Percentiles rank a stretch among this genome's conserved stretches.
Conservation (phyloP, 345 rosid species). For the Lepidium sativum region DNA sequence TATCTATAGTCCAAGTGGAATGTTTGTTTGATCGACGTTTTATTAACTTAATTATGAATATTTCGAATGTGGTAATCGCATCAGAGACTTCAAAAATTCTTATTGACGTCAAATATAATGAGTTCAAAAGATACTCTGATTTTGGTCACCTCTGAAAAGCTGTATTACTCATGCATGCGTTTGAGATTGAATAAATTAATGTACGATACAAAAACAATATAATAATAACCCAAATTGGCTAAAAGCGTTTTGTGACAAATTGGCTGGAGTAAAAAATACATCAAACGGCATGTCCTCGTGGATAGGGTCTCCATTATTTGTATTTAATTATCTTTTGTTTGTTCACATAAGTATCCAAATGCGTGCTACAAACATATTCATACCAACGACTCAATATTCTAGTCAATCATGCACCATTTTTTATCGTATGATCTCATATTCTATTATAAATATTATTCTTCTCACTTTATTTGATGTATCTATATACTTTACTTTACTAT, state of each 20-base stretch:
- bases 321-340: neutral
- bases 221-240: neutral
- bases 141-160: neutral
- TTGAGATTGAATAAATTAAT: slow-evolving; percentile 9
- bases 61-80: too few species aligned
- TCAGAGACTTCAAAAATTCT: too few species aligned
- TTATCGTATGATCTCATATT: neutral
- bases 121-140: neutral
- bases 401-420: neutral
- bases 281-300: neutral
- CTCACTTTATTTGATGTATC: too few species aligned
- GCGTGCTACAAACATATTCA: slow-evolving; percentile 8
- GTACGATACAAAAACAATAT: too few species aligned
- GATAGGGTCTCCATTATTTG: slow-evolving; percentile 3
- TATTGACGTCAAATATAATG: neutral
- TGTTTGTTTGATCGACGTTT: too few species aligned
- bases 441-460: too few species aligned
- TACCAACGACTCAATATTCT: neutral
- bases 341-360: neutral
- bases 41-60: too few species aligned
- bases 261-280: neutral
- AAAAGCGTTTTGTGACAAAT: slow-evolving; percentile 12
- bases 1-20: too few species aligned
- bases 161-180: slow-evolving; percentile 17
- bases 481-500: too few species aligned